Base-by-base conservation (phyloP, 1,284 basidiomycete genomes). In the Marasmius sp. region DNA sequence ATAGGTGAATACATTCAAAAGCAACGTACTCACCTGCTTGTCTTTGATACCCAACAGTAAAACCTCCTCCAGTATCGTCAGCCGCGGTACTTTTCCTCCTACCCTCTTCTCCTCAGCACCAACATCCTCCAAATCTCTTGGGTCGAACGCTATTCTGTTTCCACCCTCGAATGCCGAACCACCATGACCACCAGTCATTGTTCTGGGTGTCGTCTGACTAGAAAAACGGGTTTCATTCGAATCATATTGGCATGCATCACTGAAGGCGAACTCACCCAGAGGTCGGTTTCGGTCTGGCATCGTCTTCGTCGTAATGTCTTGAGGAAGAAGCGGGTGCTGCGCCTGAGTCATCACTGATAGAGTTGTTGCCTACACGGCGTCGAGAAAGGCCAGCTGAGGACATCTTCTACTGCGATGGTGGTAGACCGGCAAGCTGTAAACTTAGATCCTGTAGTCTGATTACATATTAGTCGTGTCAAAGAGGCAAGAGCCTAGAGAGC, bases 51-150 rank as follows among this genome's bases (percentile, higher is more conserved):
- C 97, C 14, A 99, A 80, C 59, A 99, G 77, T 59, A 99, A 78
- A 16, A 99, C 89, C 78, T 99, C 97, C 78, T 99, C 97, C 93
- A 99, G 94, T 61, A 99, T 85, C 9, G 97, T 99, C 68, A 99
- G 79, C 63, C 85, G 83, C 0, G 97, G 97, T 74, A 92, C 85
- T 72, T 87, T 87, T 18, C 89, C 89, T 8, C 89, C 88, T 60
- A 83, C 71, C 59, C 78, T 81, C 41, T 79, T 80, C 61, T 88
- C 86, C 74, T 97, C 94, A 53, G 85, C 85, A 0, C 78, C 79
- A 54, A 87, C 88, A 69, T 89, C 82, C 68, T 91, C 86, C 67
- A 98, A 77, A 78, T 99, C 97, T 60, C 95, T 81, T 0, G 96
- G 96, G 79, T 99, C 97, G 72, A 85, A 98, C 1, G 97, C 97